These are phyloP conservation scores for Debaryomyces tyrocola DNA, from an alignment of 805 yeast species.

Conservation along the genomic window DNA sequence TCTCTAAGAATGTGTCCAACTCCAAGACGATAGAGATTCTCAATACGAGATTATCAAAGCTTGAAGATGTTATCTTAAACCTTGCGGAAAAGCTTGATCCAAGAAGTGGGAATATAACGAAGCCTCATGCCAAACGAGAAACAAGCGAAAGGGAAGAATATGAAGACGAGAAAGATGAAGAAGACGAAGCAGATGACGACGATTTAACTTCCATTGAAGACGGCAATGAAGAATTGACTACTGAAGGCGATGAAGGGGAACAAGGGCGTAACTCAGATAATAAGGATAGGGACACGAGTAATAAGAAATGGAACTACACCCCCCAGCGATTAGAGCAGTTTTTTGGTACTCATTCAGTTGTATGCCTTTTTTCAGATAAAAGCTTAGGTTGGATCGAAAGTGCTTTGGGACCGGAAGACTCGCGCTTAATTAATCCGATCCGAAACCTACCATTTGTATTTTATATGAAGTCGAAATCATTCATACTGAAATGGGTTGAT, in stretches of 20 bases:
- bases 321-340: conserved; percentile 16
- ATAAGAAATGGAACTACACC: not conserved
- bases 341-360: conserved; percentile 37
- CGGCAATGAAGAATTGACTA: not conserved
- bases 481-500: conserved; percentile 29
- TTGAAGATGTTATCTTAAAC: conserved; percentile 20
- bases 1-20: conserved; percentile 1
- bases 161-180: conserved; percentile 6
- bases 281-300: not conserved
- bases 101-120: not conserved
- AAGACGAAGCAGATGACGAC: conserved; percentile 11
- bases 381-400: conserved; percentile 33
- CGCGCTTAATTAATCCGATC: conserved; percentile 22
- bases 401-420: conserved; percentile 22
- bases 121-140: not conserved
- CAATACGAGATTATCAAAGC: conserved; percentile 18
- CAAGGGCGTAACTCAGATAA: not conserved
- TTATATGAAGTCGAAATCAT: conserved; percentile 13
- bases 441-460: conserved; percentile 28
- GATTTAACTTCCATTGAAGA: not conserved
- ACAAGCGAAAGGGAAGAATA: conserved; percentile 1
- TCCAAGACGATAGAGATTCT: conserved; percentile 13
- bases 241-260: not conserved
- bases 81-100: conserved; percentile 20
- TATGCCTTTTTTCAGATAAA: conserved; percentile 33